Evolutionary conservation across 176 grass and related monocot species (phyloP).

Genomic region (Stipa capillata): DNA sequence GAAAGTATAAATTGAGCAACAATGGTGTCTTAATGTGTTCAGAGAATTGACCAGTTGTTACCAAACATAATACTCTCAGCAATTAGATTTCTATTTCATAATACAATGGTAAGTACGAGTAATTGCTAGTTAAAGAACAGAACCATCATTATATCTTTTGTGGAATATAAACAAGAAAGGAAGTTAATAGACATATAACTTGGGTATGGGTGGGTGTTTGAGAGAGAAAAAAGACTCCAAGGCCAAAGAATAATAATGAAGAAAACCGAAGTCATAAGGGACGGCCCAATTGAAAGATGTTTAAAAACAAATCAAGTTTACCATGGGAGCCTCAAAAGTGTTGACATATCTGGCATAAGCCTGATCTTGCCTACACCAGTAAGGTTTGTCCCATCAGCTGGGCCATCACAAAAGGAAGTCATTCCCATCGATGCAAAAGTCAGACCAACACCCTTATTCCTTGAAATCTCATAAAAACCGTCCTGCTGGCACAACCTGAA

Average conservation of each 20-base stretch:
- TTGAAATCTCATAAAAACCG: conserved; percentile 81
- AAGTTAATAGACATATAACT: conserved; percentile 15
- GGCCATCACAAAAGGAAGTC: conserved; percentile 76
- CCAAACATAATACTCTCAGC: not conserved
- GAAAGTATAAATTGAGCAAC: too few species aligned
- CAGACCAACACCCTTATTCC: conserved; percentile 72
- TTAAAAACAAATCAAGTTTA: conserved; percentile 36
- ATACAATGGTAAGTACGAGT: not conserved
- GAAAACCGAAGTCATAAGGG: not conserved
- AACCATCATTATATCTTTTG: not conserved
- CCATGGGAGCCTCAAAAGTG: conserved; percentile 78
- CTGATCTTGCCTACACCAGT: conserved; percentile 88
- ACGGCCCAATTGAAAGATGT: not conserved
- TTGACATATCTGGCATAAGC: conserved; percentile 81
- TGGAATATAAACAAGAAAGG: conserved; percentile 37
- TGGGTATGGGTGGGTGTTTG: not conserved
- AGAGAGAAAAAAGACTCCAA: not conserved
- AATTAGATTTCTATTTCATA: not conserved
- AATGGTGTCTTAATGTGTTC: not conserved
- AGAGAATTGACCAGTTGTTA: not conserved
- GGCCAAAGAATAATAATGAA: not conserved
- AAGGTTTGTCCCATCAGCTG: conserved; percentile 75
- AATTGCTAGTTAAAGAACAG: not conserved
- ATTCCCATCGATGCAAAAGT: conserved; percentile 76
- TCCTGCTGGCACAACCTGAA: conserved; percentile 77